Conservation (phyloP, 108 stramenopile genomes). For the Aurantiochytrium sp. region DNA sequence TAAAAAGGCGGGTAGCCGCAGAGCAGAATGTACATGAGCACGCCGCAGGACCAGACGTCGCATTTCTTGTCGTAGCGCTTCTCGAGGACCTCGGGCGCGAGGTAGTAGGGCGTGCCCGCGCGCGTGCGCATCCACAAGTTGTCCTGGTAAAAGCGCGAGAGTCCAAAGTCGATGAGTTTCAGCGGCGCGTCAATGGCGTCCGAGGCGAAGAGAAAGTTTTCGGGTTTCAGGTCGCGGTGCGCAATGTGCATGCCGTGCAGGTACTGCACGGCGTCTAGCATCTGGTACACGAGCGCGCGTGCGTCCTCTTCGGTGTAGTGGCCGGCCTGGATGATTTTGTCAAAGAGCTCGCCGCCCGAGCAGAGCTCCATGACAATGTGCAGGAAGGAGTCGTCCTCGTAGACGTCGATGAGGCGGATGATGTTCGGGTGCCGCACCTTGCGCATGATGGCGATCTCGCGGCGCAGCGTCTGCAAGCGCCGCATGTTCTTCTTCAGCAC, state of each 20-base stretch:
- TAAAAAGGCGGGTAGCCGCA: conserved; percentile 58
- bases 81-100: conserved; percentile 61
- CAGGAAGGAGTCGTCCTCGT: conserved; percentile 77
- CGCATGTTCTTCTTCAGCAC: neutral
- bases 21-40: conserved; percentile 62
- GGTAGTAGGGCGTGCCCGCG: conserved; percentile 57
- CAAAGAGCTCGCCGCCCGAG: conserved; percentile 62
- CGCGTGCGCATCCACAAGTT: conserved; percentile 33
- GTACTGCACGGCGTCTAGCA: conserved; percentile 70
- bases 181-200: conserved; percentile 50
- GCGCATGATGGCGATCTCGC: conserved; percentile 1
- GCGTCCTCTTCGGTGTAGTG: conserved; percentile 51
- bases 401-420: conserved; percentile 74
- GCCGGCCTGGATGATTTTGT: conserved; percentile 44
- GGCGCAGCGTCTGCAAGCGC: neutral
- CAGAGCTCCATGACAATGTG: conserved; percentile 79
- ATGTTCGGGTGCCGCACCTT: conserved; percentile 78
- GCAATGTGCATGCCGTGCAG: conserved; percentile 71
- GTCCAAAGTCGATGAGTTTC: conserved; percentile 86
- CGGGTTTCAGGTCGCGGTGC: conserved; percentile 86
- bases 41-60: conserved; percentile 65
- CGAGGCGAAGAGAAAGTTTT: conserved; percentile 79
- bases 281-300: conserved; percentile 41
- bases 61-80: conserved; percentile 48
- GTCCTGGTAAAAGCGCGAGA: conserved; percentile 49